Base-by-base conservation (phyloP, 306 rosid genomes). In the Cajanus cajan region DNA sequence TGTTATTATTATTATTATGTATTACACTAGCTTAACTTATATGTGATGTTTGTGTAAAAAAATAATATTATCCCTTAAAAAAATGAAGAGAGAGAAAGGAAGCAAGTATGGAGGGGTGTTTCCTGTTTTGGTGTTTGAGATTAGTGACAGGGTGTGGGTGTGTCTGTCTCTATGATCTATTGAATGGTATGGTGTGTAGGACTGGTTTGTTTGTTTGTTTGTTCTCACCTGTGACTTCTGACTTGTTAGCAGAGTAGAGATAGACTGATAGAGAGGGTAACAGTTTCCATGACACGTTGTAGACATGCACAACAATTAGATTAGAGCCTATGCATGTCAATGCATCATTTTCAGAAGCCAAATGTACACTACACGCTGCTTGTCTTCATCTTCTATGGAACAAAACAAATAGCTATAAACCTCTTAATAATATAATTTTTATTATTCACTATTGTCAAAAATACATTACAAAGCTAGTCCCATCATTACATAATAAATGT, bases 201-300 rank as follows among this genome's bases (percentile, higher is more conserved):
- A n/a, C n/a, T n/a, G n/a, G n/a, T n/a, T n/a, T n/a, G n/a, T n/a
- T 3, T 25, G 21, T 2, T 39, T 13, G 51, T 24, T 67, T 67
- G 37, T 67, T 45, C 40, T 24, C 14, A 44, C 57, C 7, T 68
- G 73, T 68, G 54, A 68, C 74, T 47, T 69, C 62, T 48, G 61
- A 33, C n/a, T n/a, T n/a, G n/a, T n/a, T n/a, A n/a, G 19, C 39
- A 12, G 21, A 61, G 18, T 9, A 6, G 47, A 7, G 55, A 74
- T 28, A n/a, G n/a, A n/a, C n/a, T n/a, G n/a, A n/a, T n/a, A 6
- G 47, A 4, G 55, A 74, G 19, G 14, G 9, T 2, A 25, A 61
- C 2, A 45, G 16, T n/a, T 59, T 75, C 14, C n/a, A 48, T 65
- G 65, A 63, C 80, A 76, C 80, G 73, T 63, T 76, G 64, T 34